These are phyloP conservation scores for Komagataella pastoris DNA, from an alignment of 805 yeast species.

Conservation along the genomic window DNA sequence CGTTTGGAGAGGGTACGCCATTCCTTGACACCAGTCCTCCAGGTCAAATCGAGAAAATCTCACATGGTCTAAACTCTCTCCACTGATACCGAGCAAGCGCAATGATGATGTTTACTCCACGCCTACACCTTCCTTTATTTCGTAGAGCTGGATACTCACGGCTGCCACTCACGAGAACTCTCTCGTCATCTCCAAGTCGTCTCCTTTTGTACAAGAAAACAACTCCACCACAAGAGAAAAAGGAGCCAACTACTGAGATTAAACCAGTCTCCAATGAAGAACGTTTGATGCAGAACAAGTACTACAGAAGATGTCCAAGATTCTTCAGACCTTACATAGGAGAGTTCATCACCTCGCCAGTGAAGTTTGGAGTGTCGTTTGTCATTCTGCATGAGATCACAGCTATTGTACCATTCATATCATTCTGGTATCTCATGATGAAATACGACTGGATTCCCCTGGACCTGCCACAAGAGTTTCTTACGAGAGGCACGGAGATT, in stretches of 20 bases:
- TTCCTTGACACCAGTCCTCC: not conserved
- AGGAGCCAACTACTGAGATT: not conserved
- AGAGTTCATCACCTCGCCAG: constrained; percentile 16
- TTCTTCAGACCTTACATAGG: constrained; percentile 18
- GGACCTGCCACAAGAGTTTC: constrained; percentile 34
- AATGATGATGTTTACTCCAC: not conserved
- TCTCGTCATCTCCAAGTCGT: not conserved
- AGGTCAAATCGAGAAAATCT: not conserved
- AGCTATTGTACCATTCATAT: constrained; percentile 37
- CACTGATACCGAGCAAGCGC: not conserved
- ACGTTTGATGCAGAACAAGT: constrained; percentile 15
- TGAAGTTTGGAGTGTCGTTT: constrained; percentile 29
- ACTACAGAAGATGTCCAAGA: constrained; percentile 16
- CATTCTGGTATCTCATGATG: constrained; percentile 36
- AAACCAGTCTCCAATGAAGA: constrained; percentile 6
- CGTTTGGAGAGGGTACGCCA: not conserved
- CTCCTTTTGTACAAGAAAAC: not conserved
- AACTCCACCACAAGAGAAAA: not conserved
- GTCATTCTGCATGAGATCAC: constrained; percentile 37
- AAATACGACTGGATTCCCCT: constrained; percentile 26
- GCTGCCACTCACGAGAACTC: not conserved
- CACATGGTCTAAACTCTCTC: not conserved
- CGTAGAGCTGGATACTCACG: not conserved
- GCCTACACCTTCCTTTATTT: not conserved
- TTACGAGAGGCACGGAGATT: constrained; percentile 31